Base-by-base conservation (phyloP, 164 flowering plant genomes). In the Piper betle region DNA sequence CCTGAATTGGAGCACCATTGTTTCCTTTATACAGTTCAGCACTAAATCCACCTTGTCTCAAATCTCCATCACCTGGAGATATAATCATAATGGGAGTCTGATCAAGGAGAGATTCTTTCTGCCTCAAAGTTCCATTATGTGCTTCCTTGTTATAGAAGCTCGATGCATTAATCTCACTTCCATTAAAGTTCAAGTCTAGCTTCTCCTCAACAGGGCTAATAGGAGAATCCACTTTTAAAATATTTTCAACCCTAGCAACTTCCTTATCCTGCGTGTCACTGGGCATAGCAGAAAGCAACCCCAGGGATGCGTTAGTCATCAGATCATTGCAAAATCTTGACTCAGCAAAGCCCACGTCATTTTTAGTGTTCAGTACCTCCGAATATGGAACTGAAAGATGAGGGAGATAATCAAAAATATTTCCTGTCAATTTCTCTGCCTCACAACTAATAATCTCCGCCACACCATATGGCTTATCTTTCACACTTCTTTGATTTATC, bases 91-190 rank as follows among this genome's bases (percentile, higher is more conserved):
- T 50, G 60, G 63, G 67, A 25, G 57, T 66, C 61, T 65, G 69
- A 62, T 72, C 78, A 63, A 70, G 57, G 52, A 66, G 68, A 64
- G 72, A 69, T n/a, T 69, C 61, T 57, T 70, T 71, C 68, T 67
- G 53, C 61, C 60, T 60, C 39, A 59, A 53, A 66, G 61, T 62
- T 61, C 58, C 55, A 70, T 66, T 66, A 9, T 55, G 25, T 8
- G n/a, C 60, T 39, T 59, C 57, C 58, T 73, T 77, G 71, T 75
- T 73, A 64, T 65, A 53, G 25, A 58, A 57, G 58, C 66, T 61
- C 58, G 65, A 62, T 59, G 40, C 43, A 50, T 56, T 50, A 42
- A 59, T 58, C 3, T 71, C 56, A 52, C 50, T 58, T 6, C 33
- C 56, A 56, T 55, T 52, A 55, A 61, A 58, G 53, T 72, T 60